These are phyloP conservation scores for Irpex lacteus DNA, from an alignment of 1,284 basidiomycete genomes.

Conservation along the genomic window DNA sequence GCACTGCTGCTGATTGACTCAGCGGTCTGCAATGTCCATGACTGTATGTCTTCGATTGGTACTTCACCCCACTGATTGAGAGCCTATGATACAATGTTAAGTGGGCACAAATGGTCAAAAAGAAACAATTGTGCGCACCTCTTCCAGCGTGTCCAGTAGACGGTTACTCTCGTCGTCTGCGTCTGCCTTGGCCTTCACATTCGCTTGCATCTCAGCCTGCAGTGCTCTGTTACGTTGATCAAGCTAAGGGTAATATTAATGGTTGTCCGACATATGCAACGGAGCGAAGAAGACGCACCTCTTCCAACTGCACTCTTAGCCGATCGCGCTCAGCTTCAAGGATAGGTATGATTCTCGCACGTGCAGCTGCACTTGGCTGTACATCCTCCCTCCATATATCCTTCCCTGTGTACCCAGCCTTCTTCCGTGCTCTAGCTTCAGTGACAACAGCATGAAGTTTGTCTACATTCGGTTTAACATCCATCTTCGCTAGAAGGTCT, in stretches of 20 bases:
- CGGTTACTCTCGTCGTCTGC: slow-evolving; percentile 44
- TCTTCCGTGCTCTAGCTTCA: slow-evolving; percentile 65
- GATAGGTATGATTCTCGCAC: slow-evolving; percentile 58
- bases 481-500: slow-evolving; percentile 59
- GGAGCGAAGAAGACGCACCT: slow-evolving; percentile 33
- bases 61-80: slow-evolving; percentile 52
- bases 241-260: slow-evolving; percentile 34
- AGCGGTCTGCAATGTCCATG: slow-evolving; percentile 57
- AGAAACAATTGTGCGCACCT: slow-evolving; percentile 41
- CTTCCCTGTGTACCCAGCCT: slow-evolving; percentile 38
- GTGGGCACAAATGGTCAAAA: neutral
- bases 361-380: slow-evolving; percentile 55
- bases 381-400: slow-evolving; percentile 64
- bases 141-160: slow-evolving; percentile 53
- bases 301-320: slow-evolving; percentile 46
- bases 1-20: slow-evolving; percentile 34
- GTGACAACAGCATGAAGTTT: slow-evolving; percentile 63
- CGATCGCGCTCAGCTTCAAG: slow-evolving; percentile 52
- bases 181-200: slow-evolving; percentile 42
- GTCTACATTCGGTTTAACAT: slow-evolving; percentile 66
- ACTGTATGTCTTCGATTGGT: slow-evolving; percentile 57
- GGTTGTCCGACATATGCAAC: neutral
- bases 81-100: slow-evolving; percentile 35
- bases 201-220: slow-evolving; percentile 47
- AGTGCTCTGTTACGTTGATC: slow-evolving; percentile 51